A percentile compares a stretch with the other conserved stretches of the same genome.
Evolutionary conservation across 83 land plant species (phyloP).

Genomic region (Thuja plicata): DNA sequence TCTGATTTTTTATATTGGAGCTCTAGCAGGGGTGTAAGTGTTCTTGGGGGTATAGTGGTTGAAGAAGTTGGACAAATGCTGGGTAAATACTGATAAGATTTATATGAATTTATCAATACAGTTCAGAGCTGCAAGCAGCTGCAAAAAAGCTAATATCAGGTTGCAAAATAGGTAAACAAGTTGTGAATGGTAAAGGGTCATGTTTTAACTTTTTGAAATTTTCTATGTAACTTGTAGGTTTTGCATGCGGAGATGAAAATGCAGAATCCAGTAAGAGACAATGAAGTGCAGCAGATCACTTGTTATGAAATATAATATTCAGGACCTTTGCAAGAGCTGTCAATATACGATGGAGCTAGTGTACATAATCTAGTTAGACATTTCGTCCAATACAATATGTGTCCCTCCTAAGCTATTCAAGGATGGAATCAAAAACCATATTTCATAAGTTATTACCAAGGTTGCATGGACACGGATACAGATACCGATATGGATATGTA

Average conservation of each 20-base stretch:
- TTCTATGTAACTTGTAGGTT: background rate
- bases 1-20: background rate
- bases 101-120: background rate
- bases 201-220: background rate
- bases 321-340: background rate
- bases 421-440: background rate
- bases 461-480: too few species aligned
- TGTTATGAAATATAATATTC: background rate
- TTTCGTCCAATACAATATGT: background rate
- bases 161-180: background rate
- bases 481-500: too few species aligned
- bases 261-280: background rate
- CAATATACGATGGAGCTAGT: background rate
- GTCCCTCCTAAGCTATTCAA: background rate
- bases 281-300: background rate
- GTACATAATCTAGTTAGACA: background rate
- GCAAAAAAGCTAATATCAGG: background rate
- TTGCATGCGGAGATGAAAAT: background rate
- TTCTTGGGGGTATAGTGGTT: background rate
- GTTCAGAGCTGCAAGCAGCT: background rate
- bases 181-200: background rate
- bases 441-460: background rate
- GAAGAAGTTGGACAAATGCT: background rate
- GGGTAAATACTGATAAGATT: background rate
- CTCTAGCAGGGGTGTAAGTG: background rate